Evolutionary conservation across 2,329 filamentous ascomycete genomes (phyloP).

Genomic region (Colletotrichum karsti): DNA sequence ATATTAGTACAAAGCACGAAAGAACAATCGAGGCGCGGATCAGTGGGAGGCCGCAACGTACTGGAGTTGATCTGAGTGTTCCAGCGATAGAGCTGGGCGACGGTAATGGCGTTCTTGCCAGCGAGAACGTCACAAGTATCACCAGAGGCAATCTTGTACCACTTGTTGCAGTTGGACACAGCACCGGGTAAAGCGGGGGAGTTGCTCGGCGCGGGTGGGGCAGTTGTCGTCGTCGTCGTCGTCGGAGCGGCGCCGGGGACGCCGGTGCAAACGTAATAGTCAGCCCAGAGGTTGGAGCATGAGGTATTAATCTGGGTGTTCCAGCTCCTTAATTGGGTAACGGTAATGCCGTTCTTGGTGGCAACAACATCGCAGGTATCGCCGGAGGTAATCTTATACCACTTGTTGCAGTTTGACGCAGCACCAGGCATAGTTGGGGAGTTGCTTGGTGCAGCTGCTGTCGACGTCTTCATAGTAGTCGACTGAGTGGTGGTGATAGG

Average conservation of each 20-base stretch:
- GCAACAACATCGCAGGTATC: constrained; percentile 27
- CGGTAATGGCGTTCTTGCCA: not conserved
- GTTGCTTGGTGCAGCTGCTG: not conserved
- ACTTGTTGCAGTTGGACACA: constrained; percentile 17
- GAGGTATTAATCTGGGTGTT: not conserved
- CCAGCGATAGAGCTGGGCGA: not conserved
- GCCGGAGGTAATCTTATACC: constrained; percentile 27
- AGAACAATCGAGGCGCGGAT: not conserved
- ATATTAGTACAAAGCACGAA: not conserved
- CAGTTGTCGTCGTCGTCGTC: not conserved
- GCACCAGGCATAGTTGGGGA: constrained; percentile 1
- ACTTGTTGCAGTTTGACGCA: constrained; percentile 17
- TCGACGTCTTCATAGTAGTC: not conserved
- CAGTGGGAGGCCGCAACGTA: not conserved
- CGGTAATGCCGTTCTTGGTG: constrained; percentile 17
- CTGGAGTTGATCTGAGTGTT: not conserved
- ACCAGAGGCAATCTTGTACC: constrained; percentile 26
- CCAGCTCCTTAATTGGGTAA: constrained; percentile 11
- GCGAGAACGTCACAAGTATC: constrained; percentile 27
- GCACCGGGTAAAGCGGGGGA: constrained; percentile 1
- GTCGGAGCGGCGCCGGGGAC: not conserved
- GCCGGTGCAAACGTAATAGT: not conserved
- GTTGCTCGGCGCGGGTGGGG: not conserved
- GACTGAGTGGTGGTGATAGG: not conserved
- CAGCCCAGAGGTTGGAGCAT: not conserved